These are phyloP conservation scores for Osmanthus fragrans DNA, from an alignment of 257 asterid species.

Conservation along the genomic window DNA sequence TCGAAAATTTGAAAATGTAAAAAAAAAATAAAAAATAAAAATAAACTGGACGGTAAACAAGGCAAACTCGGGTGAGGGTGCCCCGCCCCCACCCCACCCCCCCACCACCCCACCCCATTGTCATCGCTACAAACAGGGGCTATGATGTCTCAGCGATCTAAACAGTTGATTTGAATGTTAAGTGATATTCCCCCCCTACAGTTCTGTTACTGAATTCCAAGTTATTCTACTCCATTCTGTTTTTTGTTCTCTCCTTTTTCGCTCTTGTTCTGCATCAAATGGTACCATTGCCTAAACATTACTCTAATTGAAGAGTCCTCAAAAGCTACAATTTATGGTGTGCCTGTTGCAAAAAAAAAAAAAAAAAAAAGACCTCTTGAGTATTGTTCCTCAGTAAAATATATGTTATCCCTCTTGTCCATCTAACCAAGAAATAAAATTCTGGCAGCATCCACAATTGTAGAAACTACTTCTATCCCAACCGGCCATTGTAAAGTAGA, in stretches of 20 bases:
- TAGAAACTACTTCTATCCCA: not conserved
- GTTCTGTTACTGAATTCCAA: not conserved
- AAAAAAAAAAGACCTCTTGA: too few relatives aligned
- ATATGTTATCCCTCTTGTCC: not conserved
- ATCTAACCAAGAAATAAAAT: not conserved
- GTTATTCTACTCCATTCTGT: not conserved
- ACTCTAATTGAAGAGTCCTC: not conserved
- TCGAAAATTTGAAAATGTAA: too few relatives aligned
- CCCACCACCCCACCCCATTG: too few relatives aligned
- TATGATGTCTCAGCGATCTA: not conserved
- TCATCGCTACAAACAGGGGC: too few relatives aligned
- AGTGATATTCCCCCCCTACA: too few relatives aligned
- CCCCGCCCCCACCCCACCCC: too few relatives aligned
- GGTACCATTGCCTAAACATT: not conserved
- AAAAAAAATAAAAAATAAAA: too few relatives aligned
- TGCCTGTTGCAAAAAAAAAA: not conserved
- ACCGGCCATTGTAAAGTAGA: not conserved
- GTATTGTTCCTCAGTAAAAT: not conserved
- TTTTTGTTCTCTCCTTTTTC: not conserved
- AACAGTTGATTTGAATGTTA: not conserved
- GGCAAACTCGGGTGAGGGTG: too few relatives aligned
- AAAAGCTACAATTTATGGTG: not conserved
- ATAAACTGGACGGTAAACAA: too few relatives aligned
- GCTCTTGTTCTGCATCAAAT: not conserved
- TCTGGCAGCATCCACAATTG: not conserved